Evolutionary conservation across 768 basidiomycete genomes (phyloP).

Genomic region (Suillus bovinus): DNA sequence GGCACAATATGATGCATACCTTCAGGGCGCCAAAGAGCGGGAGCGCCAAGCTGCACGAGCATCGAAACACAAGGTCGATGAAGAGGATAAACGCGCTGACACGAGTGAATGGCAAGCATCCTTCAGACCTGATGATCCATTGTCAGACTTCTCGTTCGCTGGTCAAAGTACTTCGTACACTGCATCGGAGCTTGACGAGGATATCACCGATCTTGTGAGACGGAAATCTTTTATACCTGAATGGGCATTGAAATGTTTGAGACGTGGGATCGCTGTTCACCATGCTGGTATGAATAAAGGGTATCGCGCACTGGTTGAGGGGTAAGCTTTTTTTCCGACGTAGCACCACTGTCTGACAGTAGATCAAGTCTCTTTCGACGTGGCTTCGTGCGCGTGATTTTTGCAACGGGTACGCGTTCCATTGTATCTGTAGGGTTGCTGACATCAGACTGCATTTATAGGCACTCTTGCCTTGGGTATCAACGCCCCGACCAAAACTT

Average conservation of each 20-base stretch:
- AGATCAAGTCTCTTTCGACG: constrained; percentile 53
- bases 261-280: constrained; percentile 67
- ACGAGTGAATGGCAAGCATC: constrained; percentile 46
- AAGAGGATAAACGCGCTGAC: constrained; percentile 24
- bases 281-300: constrained; percentile 68
- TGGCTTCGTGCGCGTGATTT: constrained; percentile 63
- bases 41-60: constrained; percentile 43
- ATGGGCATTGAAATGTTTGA: constrained; percentile 52
- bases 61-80: constrained; percentile 39
- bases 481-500: constrained; percentile 70
- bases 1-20: constrained; percentile 52
- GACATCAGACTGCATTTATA: constrained; percentile 19
- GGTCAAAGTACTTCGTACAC: constrained; percentile 43
- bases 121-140: constrained; percentile 60
- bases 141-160: constrained; percentile 61
- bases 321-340: constrained; percentile 30
- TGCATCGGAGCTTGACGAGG: constrained; percentile 47
- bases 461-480: constrained; percentile 74
- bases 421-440: background rate
- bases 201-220: constrained; percentile 39
- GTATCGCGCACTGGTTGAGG: constrained; percentile 60
- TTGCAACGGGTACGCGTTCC: constrained; percentile 54
- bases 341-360: constrained; percentile 6
- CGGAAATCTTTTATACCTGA: constrained; percentile 33
- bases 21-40: constrained; percentile 46